phyloP scores from a whole-genome alignment of 352 stramenopile genomes.

The Phytopythium kandeliae region DNA sequence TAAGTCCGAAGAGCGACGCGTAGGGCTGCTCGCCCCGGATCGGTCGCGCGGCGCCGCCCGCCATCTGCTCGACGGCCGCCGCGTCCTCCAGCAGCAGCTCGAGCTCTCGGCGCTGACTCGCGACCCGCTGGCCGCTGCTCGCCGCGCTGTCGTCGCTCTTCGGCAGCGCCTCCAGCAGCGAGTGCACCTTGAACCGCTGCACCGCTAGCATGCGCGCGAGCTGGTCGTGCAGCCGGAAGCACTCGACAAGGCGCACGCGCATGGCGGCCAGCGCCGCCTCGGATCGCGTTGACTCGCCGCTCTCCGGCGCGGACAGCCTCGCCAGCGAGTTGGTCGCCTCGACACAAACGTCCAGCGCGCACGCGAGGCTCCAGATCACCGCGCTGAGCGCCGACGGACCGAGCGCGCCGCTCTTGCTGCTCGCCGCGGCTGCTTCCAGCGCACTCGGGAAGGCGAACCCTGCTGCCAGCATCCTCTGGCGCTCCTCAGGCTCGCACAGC shows the following conservation, averaged over 20 bases:
- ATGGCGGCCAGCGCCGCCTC: not conserved
- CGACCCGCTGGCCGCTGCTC: not conserved
- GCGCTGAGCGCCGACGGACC: slow-evolving; percentile 14
- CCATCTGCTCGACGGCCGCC: slow-evolving; percentile 27
- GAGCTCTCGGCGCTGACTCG: slow-evolving; percentile 13
- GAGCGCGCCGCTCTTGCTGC: slow-evolving; percentile 7
- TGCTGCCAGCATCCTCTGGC: slow-evolving; percentile 33
- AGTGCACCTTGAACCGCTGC: slow-evolving; percentile 22
- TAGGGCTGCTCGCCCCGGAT: slow-evolving; percentile 21
- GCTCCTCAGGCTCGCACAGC: slow-evolving; percentile 20
- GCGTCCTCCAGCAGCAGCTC: slow-evolving; percentile 27
- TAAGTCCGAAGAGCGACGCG: slow-evolving; percentile 44
- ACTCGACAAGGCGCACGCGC: slow-evolving; percentile 25
- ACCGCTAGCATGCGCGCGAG: slow-evolving; percentile 25
- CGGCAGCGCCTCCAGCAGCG: slow-evolving; percentile 8
- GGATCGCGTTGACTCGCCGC: not conserved
- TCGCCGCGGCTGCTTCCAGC: slow-evolving; percentile 11
- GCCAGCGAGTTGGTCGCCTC: slow-evolving; percentile 23
- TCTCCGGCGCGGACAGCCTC: slow-evolving; percentile 14
- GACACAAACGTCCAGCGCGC: slow-evolving; percentile 39
- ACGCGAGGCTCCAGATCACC: slow-evolving; percentile 51
- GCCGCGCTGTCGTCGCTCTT: not conserved
- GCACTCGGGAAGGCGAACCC: slow-evolving; percentile 35
- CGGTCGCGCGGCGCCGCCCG: slow-evolving; percentile 22
- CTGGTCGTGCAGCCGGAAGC: slow-evolving; percentile 40